phyloP scores from a whole-genome alignment of 129 eudicot genomes.

The Dittrichia graveolens region DNA sequence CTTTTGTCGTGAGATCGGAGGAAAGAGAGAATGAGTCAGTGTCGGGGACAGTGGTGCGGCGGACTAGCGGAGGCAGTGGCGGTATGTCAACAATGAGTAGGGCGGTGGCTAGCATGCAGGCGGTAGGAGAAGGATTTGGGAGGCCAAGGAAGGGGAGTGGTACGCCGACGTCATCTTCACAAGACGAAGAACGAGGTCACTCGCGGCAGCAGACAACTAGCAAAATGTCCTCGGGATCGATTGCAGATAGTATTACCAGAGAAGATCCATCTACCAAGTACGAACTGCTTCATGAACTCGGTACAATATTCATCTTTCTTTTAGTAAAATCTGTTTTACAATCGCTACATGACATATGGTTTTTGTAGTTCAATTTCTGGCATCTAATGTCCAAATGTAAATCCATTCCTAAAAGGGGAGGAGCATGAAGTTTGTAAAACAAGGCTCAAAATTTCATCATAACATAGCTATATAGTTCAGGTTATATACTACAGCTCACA shows the following conservation, averaged over 20 bases:
- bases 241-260: slow-evolving; percentile 77
- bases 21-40: slow-evolving; percentile 47
- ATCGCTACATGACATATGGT: slow-evolving; percentile 1
- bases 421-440: background rate
- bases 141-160: slow-evolving; percentile 56
- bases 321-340: slow-evolving; percentile 22
- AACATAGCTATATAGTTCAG: background rate
- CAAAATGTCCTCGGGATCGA: slow-evolving; percentile 78
- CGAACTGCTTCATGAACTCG: slow-evolving; percentile 91
- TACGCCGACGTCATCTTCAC: slow-evolving; percentile 29
- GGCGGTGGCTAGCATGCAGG: slow-evolving; percentile 97
- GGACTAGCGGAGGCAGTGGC: slow-evolving; percentile 45
- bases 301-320: slow-evolving; percentile 41
- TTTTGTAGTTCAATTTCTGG: slow-evolving; percentile 11
- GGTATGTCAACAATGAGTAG: slow-evolving; percentile 76
- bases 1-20: slow-evolving; percentile 78
- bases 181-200: slow-evolving; percentile 46
- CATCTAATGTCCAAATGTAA: background rate
- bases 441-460: background rate
- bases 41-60: slow-evolving; percentile 63
- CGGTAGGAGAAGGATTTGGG: slow-evolving; percentile 69
- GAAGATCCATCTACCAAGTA: slow-evolving; percentile 96
- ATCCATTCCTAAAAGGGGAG: background rate
- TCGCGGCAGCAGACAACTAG: slow-evolving; percentile 55
- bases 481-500: slow-evolving; percentile 1